These are phyloP conservation scores for Lepiota subincarnata DNA, from an alignment of 768 basidiomycete species.

Conservation along the genomic window DNA sequence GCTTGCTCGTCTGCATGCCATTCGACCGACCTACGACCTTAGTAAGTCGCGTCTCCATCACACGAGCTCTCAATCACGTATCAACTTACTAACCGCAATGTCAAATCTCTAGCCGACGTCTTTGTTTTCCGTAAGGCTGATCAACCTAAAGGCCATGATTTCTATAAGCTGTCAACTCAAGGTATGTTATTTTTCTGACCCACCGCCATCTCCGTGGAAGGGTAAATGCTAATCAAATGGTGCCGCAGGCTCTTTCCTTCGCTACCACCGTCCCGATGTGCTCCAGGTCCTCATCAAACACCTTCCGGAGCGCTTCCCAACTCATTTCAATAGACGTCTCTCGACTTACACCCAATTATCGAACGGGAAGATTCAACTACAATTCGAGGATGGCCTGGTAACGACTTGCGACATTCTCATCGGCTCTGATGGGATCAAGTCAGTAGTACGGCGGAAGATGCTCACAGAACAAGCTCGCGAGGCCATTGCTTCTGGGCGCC, in stretches of 20 bases:
- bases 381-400: constrained; percentile 44
- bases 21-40: constrained; percentile 21
- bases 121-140: constrained; percentile 25
- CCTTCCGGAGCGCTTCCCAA: constrained; percentile 31
- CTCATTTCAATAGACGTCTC: constrained; percentile 40
- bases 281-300: constrained; percentile 42
- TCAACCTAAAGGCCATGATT: constrained; percentile 16
- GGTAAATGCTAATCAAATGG: background rate
- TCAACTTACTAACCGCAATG: background rate
- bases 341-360: constrained; percentile 31
- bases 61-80: background rate
- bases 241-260: constrained; percentile 20
- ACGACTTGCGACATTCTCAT: constrained; percentile 48
- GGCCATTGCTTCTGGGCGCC: constrained; percentile 10
- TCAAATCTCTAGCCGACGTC: constrained; percentile 13
- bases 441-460: constrained; percentile 25
- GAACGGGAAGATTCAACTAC: constrained; percentile 20
- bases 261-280: constrained; percentile 49
- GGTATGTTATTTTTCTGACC: constrained; percentile 8
- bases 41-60: constrained; percentile 13
- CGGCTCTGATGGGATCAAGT: constrained; percentile 35
- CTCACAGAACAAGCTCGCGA: constrained; percentile 18
- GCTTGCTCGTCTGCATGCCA: constrained; percentile 19
- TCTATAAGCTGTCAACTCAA: constrained; percentile 20
- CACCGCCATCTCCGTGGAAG: background rate